Conservation (phyloP, 441 rosid species). For the Corymbia calophylla region DNA sequence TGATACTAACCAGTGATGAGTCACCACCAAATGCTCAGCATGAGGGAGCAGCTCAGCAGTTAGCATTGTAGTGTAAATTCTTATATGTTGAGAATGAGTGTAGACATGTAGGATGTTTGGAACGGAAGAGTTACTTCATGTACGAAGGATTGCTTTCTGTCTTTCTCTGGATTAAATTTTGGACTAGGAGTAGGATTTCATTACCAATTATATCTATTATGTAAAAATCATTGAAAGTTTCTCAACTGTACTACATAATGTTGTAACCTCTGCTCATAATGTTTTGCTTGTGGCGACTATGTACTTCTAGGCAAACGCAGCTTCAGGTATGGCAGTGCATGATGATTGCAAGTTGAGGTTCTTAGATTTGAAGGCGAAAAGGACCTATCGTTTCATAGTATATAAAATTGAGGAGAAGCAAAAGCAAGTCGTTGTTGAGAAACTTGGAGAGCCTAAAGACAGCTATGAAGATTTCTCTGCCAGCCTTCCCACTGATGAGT, state of each 20-base stretch:
- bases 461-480: conserved; percentile 46
- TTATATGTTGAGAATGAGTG: background rate
- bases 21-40: background rate
- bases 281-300: background rate
- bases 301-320: conserved; percentile 38
- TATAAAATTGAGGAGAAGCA: conserved; percentile 49
- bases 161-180: background rate
- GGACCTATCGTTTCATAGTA: conserved; percentile 51
- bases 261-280: background rate
- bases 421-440: conserved; percentile 58
- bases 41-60: background rate
- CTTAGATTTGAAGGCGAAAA: conserved; percentile 49
- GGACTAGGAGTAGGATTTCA: background rate
- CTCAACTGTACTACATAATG: background rate
- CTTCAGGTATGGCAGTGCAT: conserved; percentile 57
- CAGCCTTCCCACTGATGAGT: conserved; percentile 48
- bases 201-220: background rate
- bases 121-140: background rate
- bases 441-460: conserved; percentile 43
- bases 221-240: background rate
- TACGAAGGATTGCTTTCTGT: background rate
- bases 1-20: background rate
- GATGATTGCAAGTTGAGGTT: conserved; percentile 66
- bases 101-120: background rate
- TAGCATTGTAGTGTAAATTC: background rate